These are phyloP conservation scores for Colletotrichum cereale DNA, from an alignment of 2,329 filamentous ascomycete species.

Conservation along the genomic window DNA sequence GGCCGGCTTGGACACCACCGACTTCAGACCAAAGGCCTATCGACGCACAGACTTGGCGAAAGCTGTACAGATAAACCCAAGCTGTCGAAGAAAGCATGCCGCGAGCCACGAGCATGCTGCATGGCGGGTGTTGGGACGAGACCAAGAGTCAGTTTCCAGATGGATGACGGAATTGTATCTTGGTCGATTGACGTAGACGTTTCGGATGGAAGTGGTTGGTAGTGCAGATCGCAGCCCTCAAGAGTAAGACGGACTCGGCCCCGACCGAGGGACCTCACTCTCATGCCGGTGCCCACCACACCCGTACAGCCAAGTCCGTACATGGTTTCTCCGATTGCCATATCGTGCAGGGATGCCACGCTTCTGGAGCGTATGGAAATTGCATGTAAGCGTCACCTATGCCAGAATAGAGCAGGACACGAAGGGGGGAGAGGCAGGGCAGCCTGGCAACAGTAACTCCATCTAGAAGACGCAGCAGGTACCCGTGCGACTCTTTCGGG, in stretches of 20 bases:
- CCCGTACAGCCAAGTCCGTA: not conserved
- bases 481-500: not conserved
- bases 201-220: not conserved
- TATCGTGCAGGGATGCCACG: not conserved
- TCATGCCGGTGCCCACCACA: not conserved
- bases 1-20: not conserved
- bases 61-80: too few relatives aligned
- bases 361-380: not conserved
- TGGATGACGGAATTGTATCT: not conserved
- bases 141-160: not conserved
- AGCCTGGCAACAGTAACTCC: not conserved
- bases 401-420: not conserved
- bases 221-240: not conserved
- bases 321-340: not conserved
- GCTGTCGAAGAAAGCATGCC: not conserved
- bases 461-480: not conserved
- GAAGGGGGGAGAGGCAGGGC: not conserved
- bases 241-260: conserved; percentile 2
- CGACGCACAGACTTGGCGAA: too few relatives aligned
- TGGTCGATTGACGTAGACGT: not conserved
- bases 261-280: not conserved
- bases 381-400: not conserved
- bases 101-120: not conserved
- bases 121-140: not conserved
- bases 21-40: not conserved